A percentile compares a stretch with the other conserved stretches of the same genome.
These are phyloP conservation scores for Polyporus tsugae DNA, from an alignment of 1,284 basidiomycete species.

Conservation along the genomic window DNA sequence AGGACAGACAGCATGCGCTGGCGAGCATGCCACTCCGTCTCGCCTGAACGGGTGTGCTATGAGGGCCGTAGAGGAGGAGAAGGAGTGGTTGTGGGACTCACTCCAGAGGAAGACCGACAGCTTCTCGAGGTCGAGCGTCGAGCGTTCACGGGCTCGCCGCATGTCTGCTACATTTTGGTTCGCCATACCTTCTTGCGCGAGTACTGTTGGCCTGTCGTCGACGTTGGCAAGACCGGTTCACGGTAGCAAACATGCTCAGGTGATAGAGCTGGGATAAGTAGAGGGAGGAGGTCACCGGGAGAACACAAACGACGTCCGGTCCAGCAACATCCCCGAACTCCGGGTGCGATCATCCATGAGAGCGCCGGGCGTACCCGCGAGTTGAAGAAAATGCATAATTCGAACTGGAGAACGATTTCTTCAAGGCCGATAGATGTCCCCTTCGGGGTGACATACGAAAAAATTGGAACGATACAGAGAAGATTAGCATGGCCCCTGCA, in stretches of 20 bases:
- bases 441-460: constrained; percentile 8
- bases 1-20: constrained; percentile 58
- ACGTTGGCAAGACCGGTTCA: too few relatives aligned
- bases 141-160: constrained; percentile 17
- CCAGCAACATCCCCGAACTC: not conserved
- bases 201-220: not conserved
- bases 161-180: constrained; percentile 21
- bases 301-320: not conserved
- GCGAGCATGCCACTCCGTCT: constrained; percentile 56
- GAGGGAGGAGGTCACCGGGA: not conserved
- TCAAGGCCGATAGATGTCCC: not conserved
- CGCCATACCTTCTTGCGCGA: not conserved
- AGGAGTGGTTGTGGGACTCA: not conserved
- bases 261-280: not conserved
- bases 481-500: constrained; percentile 9
- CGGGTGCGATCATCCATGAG: not conserved
- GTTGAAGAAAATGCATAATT: not conserved
- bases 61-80: not conserved
- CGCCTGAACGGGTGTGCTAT: constrained; percentile 46
- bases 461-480: constrained; percentile 8
- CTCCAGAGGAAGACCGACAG: constrained; percentile 26
- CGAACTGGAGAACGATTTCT: not conserved
- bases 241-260: not conserved
- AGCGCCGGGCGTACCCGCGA: not conserved
- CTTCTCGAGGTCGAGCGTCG: constrained; percentile 12